Conservation (phyloP, 306 rosid species). For the Castanospermum australe region DNA sequence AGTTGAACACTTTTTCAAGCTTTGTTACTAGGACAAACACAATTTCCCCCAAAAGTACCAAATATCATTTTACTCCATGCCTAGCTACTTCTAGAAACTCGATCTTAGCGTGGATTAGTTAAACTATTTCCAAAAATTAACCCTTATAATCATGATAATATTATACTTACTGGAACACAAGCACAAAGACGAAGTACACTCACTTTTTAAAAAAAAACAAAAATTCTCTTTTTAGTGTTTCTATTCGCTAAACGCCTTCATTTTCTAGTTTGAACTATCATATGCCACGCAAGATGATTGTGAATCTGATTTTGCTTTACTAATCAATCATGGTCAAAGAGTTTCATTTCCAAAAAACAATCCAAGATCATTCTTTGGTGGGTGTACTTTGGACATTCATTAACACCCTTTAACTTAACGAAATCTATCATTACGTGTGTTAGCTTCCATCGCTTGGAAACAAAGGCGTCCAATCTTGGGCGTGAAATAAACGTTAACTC, state of each 20-base stretch:
- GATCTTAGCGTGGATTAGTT: background rate
- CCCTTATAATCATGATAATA: constrained; percentile 7
- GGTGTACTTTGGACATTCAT: constrained; percentile 15
- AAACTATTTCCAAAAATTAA: background rate
- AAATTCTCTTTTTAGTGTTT: background rate
- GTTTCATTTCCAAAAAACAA: background rate
- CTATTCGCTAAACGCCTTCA: background rate
- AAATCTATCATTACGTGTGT: constrained; percentile 18
- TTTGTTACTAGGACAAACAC: background rate
- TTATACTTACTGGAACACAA: constrained; percentile 29
- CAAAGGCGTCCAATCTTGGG: constrained; percentile 26
- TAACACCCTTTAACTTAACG: constrained; percentile 23
- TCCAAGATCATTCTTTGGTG: background rate
- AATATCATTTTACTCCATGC: background rate
- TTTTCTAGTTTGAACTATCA: background rate
- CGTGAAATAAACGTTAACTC: constrained; percentile 24
- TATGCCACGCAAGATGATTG: background rate
- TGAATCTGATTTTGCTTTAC: background rate
- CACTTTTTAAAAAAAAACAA: too few relatives aligned
- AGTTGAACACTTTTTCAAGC: background rate
- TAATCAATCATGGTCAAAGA: background rate
- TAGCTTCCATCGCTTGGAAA: background rate
- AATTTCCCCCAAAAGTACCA: background rate
- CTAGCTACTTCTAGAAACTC: constrained; percentile 31
- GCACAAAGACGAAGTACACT: background rate